Evolutionary conservation across 176 grass and related monocot species (phyloP).

Genomic region (Triticum turgidum): DNA sequence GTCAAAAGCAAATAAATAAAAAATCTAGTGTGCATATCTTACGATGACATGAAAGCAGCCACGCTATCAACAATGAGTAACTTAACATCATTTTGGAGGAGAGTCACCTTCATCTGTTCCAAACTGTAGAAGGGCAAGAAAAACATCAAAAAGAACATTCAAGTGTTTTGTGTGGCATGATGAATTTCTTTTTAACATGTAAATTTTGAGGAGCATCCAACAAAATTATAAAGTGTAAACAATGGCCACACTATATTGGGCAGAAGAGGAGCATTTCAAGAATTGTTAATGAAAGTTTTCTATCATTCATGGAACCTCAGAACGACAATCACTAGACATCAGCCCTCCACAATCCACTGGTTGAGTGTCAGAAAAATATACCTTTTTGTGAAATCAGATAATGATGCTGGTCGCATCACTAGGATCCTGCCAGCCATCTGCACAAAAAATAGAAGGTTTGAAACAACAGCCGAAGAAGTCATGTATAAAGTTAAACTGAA

Average conservation of each 20-base stretch:
- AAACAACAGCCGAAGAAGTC: conserved; percentile 19
- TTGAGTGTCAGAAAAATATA: conserved; percentile 37
- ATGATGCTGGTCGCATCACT: conserved; percentile 62
- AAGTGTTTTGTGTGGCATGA: neutral
- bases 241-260: neutral
- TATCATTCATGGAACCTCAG: neutral
- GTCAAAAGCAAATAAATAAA: neutral
- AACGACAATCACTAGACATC: neutral
- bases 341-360: neutral
- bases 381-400: conserved; percentile 89
- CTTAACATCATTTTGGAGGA: conserved; percentile 90
- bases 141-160: neutral
- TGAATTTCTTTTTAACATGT: neutral
- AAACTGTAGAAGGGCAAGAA: conserved; percentile 44
- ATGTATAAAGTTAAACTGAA: neutral
- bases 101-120: conserved; percentile 86
- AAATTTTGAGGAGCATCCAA: conserved; percentile 2
- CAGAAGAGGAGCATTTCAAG: conserved; percentile 1
- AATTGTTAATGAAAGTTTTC: neutral
- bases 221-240: neutral
- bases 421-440: conserved; percentile 98
- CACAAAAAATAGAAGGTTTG: conserved; percentile 1
- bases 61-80: conserved; percentile 96
- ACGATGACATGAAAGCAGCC: conserved; percentile 71
- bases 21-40: conserved; percentile 32